Base-by-base conservation (phyloP, 75 land plant species). In the Selaginella tamariscina region DNA sequence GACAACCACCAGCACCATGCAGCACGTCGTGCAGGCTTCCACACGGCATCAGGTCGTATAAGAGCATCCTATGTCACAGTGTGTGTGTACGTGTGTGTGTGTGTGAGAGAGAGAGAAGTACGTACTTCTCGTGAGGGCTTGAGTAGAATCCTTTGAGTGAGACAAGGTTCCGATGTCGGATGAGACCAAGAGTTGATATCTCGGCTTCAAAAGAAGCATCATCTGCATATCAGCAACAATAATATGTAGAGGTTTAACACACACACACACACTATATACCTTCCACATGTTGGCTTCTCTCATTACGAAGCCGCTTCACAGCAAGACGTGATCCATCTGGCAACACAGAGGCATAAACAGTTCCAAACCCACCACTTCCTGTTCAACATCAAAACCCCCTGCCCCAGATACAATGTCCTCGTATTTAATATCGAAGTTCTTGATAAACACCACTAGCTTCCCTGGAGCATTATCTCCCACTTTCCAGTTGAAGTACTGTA, bases 1-100 rank as follows among this genome's bases (percentile, higher is more conserved):
- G 18, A n/a, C 2, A 5, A 23, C 62, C 26, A 59, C 26, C 24
- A n/a, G n/a, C n/a, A 59, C 26, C 26, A 23, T 59, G 62, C 18
- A 59, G 62, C 26, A 59, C 23, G 26, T 59, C 62, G 26, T 59
- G 62, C 62, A 59, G 8, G 23, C 62, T 59, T 59, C 62, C 62
- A 59, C 26, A 23, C n/a, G 62, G 62, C 62, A 59, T 59, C n/a
- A 9, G 23, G 27, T 59, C 62, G 26, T 59, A 59, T 9, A 59
- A 59, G 9, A 59, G 26, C 9, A 59, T n/a, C n/a, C n/a, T n/a
- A n/a, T n/a, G n/a, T n/a, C n/a, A n/a, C n/a, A n/a, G n/a, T n/a
- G n/a, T n/a, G n/a, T n/a, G n/a, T n/a, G n/a, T n/a, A n/a, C n/a
- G n/a, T n/a, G n/a, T n/a, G n/a, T n/a, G n/a, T n/a, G n/a, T n/a